phyloP scores from a whole-genome alignment of 2,329 filamentous ascomycete genomes.

The Diplodia scrobiculata region DNA sequence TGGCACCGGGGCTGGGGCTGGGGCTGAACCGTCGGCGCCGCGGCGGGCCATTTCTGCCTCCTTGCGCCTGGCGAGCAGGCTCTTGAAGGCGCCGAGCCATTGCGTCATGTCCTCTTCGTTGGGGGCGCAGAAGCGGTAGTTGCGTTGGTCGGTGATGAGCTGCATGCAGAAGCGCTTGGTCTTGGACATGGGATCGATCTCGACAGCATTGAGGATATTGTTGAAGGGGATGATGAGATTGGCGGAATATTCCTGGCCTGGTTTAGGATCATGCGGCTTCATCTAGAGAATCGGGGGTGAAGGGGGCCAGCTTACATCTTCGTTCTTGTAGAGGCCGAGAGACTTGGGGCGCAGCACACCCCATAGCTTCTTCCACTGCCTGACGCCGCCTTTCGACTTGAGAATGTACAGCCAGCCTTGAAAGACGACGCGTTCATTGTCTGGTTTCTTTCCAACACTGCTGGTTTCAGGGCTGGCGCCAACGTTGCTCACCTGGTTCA shows the following conservation, averaged over 20 bases:
- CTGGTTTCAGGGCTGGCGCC: conserved; percentile 38
- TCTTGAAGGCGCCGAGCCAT: conserved; percentile 90
- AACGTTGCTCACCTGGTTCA: conserved; percentile 63
- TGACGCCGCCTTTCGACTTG: conserved; percentile 78
- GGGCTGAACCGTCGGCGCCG: neutral
- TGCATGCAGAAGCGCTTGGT: conserved; percentile 88
- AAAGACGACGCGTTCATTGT: conserved; percentile 87
- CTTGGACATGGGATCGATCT: conserved; percentile 82
- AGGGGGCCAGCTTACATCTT: conserved; percentile 48
- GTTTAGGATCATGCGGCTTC: conserved; percentile 5
- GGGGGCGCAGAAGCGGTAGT: conserved; percentile 58
- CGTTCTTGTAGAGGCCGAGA: conserved; percentile 89
- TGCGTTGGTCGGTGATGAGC: conserved; percentile 85
- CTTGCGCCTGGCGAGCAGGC: conserved; percentile 70
- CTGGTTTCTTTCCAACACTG: conserved; percentile 40
- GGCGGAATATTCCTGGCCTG: conserved; percentile 76
- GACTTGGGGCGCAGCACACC: conserved; percentile 83
- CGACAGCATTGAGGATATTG: conserved; percentile 83
- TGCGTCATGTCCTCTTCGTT: conserved; percentile 81
- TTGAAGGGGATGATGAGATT: conserved; percentile 77
- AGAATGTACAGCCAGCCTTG: conserved; percentile 87
- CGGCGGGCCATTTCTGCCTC: conserved; percentile 44
- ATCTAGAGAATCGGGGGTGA: neutral
- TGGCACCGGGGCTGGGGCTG: neutral
- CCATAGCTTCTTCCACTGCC: conserved; percentile 95